Conservation (phyloP, 2,329 filamentous ascomycete species). For the Venturia oleaginea region DNA sequence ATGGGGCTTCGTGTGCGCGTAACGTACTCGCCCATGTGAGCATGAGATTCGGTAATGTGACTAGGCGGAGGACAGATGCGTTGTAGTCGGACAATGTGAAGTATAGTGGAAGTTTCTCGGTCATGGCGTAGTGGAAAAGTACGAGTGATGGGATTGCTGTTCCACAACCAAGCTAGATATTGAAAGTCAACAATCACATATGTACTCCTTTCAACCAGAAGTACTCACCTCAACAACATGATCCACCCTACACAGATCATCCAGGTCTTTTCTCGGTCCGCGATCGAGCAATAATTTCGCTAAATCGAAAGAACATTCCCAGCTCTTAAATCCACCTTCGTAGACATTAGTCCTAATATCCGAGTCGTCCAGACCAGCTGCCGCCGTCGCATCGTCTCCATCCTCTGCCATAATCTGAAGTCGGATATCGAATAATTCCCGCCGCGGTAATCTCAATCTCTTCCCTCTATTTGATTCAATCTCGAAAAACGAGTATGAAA, state of each 20-base stretch:
- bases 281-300: constrained; percentile 52
- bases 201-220: constrained; percentile 12
- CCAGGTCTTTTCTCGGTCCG: constrained; percentile 39
- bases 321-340: constrained; percentile 82
- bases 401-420: constrained; percentile 70
- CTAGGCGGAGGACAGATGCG: constrained; percentile 63
- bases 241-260: constrained; percentile 38
- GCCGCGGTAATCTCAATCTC: constrained; percentile 52
- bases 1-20: constrained; percentile 16
- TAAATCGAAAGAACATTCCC: constrained; percentile 77
- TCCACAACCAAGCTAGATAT: constrained; percentile 61
- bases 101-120: constrained; percentile 41
- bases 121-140: constrained; percentile 54
- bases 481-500: constrained; percentile 56
- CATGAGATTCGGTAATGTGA: constrained; percentile 70
- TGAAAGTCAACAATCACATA: constrained; percentile 3
- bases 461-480: constrained; percentile 52
- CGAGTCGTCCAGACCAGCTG: constrained; percentile 50
- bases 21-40: constrained; percentile 48
- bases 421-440: constrained; percentile 73
- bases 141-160: constrained; percentile 65
- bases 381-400: constrained; percentile 36
- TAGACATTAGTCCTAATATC: constrained; percentile 77
- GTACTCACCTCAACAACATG: constrained; percentile 39
- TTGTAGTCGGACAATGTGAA: constrained; percentile 75